Percentiles rank a stretch among this genome's conserved stretches.
Evolutionary conservation across 345 rosid genomes (phyloP).

Genomic region (Lenwebbia sp.): DNA sequence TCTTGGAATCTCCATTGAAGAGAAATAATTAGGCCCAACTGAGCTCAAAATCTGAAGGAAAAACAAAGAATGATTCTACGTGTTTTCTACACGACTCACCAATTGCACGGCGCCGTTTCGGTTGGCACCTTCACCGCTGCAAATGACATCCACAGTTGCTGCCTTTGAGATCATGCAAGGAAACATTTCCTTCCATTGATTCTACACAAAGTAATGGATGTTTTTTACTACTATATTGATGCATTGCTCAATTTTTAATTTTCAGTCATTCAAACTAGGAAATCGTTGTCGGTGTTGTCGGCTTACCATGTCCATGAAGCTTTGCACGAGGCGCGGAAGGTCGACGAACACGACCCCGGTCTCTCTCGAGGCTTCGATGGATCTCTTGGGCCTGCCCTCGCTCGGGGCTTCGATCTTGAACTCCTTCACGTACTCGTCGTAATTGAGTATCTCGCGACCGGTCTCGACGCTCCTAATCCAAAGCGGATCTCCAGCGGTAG

Average conservation of each 20-base stretch:
- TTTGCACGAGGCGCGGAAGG: constrained; percentile 64
- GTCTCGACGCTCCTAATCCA: constrained; percentile 94
- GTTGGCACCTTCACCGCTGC: constrained; percentile 69
- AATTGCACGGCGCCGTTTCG: constrained; percentile 71
- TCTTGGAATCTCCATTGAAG: background rate
- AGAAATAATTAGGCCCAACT: background rate
- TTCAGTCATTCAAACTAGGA: background rate
- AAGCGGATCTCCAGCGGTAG: constrained; percentile 57
- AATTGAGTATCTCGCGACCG: constrained; percentile 87
- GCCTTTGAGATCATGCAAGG: constrained; percentile 91
- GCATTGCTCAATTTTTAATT: background rate
- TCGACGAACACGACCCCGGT: constrained; percentile 69
- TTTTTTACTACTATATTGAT: background rate
- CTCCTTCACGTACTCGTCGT: constrained; percentile 77
- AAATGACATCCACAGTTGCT: constrained; percentile 64
- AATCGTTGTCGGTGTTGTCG: background rate
- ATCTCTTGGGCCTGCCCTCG: constrained; percentile 33
- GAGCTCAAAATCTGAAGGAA: background rate
- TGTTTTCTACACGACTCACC: constrained; percentile 29
- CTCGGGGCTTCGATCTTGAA: constrained; percentile 39
- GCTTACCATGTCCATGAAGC: constrained; percentile 86
- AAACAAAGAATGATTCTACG: background rate
- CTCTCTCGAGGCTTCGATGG: constrained; percentile 89
- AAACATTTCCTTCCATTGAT: constrained; percentile 95
- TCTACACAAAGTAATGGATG: constrained; percentile 6